These are phyloP conservation scores for Biscogniauxia mediterranea DNA, from an alignment of 2,329 filamentous ascomycete genomes.

Conservation along the genomic window DNA sequence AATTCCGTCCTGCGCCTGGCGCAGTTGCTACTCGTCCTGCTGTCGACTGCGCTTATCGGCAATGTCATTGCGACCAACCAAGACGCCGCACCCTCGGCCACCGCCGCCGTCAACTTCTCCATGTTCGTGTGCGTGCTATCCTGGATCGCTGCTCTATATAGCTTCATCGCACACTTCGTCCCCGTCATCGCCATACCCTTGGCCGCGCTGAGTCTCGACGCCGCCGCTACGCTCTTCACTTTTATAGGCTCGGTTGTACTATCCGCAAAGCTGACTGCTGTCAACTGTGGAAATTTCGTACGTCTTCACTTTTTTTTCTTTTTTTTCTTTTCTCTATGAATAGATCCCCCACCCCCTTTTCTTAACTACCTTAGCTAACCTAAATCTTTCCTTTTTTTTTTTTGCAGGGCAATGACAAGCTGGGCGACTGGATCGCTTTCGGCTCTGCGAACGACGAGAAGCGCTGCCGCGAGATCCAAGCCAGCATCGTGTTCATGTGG, in stretches of 20 bases:
- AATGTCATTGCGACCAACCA: slow-evolving; percentile 55
- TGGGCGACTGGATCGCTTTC: slow-evolving; percentile 58
- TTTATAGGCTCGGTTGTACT: slow-evolving; percentile 70
- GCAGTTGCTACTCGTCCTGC: slow-evolving; percentile 52
- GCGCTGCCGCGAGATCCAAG: slow-evolving; percentile 74
- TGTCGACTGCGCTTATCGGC: slow-evolving; percentile 56
- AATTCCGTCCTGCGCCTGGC: slow-evolving; percentile 46
- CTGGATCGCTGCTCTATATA: slow-evolving; percentile 61
- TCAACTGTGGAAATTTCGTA: slow-evolving; percentile 64
- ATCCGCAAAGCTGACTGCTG: slow-evolving; percentile 64
- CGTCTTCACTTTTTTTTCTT: slow-evolving; percentile 25
- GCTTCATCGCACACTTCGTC: slow-evolving; percentile 26
- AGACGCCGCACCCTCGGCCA: slow-evolving; percentile 41
- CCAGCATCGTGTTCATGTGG: slow-evolving; percentile 74
- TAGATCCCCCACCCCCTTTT: background rate
- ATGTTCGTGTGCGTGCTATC: slow-evolving; percentile 69
- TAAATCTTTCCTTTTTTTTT: background rate
- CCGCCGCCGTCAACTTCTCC: slow-evolving; percentile 57
- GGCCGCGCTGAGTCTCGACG: slow-evolving; percentile 26
- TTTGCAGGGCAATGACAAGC: slow-evolving; percentile 41
- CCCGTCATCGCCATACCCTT: slow-evolving; percentile 24
- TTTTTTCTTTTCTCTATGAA: no score
- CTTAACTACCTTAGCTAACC: background rate
- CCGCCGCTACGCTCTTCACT: slow-evolving; percentile 62
- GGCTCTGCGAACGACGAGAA: slow-evolving; percentile 58